Evolutionary conservation across 2,329 filamentous ascomycete species (phyloP).

Genomic region (Hortaea werneckii): DNA sequence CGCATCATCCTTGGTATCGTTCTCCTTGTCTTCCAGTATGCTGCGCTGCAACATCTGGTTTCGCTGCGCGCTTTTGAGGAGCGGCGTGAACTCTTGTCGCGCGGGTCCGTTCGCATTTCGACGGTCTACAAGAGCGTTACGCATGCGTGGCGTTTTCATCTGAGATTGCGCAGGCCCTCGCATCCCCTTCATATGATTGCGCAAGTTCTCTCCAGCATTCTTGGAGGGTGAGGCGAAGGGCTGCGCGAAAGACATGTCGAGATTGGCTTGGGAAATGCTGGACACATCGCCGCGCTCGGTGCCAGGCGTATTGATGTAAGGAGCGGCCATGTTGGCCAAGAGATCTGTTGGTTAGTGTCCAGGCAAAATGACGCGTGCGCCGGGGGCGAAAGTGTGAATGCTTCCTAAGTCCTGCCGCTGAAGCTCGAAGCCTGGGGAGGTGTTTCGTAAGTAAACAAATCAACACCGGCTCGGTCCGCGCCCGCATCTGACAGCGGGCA

Average conservation of each 20-base stretch:
- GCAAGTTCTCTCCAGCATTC: slow-evolving; percentile 55
- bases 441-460: background rate
- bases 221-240: slow-evolving; percentile 76
- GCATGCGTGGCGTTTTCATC: slow-evolving; percentile 57
- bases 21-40: slow-evolving; percentile 28
- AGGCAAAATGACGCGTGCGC: background rate
- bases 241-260: slow-evolving; percentile 78
- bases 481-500: no score
- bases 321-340: slow-evolving; percentile 4
- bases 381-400: no score
- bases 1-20: slow-evolving; percentile 34
- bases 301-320: slow-evolving; percentile 68
- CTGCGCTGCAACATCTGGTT: slow-evolving; percentile 42
- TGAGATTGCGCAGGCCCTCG: slow-evolving; percentile 34
- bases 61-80: slow-evolving; percentile 75
- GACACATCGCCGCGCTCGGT: slow-evolving; percentile 79
- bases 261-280: slow-evolving; percentile 46
- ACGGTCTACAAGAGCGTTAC: slow-evolving; percentile 60
- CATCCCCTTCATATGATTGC: slow-evolving; percentile 64
- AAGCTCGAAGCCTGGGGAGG: no score
- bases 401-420: no score
- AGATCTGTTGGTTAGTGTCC: background rate
- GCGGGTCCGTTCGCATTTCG: slow-evolving; percentile 41
- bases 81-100: slow-evolving; percentile 78
- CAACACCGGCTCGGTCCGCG: no score